Evolutionary conservation across 1,139 yeast species (phyloP), one percentile per base, ranked within the genome.

Genomic region (Geotrichum citri-aurantii): DNA sequence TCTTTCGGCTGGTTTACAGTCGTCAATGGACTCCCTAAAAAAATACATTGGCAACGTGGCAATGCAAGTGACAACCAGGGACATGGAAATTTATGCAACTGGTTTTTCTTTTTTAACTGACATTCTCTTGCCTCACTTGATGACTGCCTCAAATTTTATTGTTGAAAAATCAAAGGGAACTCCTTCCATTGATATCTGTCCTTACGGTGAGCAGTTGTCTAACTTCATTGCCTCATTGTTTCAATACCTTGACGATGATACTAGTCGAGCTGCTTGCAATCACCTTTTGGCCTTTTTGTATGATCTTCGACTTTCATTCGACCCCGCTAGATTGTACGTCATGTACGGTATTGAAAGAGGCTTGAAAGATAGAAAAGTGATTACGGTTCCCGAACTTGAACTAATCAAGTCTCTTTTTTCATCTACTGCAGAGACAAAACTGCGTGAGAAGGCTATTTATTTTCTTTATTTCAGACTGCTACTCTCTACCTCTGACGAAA

Each of bases 1-100:
- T 23, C 75, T 91, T 3, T 80, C 91, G 1, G 85, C 92, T 4
- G 97, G 96, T 0, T 79, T 90, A 63, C 80, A 77, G 57, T 91
- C 95, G 0, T 80, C 91, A 0, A 84, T 86, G 83, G 96, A 90
- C 59, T 81, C 92, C 7, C 91, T 91, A 0, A 77, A 95, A 59
- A 84, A 81, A 64, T 84, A 83, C 65, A 76, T 89, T 1, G 73
- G 86, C 62, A 77, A 79, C 7, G 70, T 88, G 53, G 74, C 89
- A 51, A 76, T 88, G 51, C 75, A 81, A 2, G 75, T 88, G 55
- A 80, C 83, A 2, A 65, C 73, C 7, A 70, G 77, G 17, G 78
- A 80, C 62, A 73, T 86, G 57, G 64, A 63, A 4, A 72, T 80
- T 51, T 79, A 86, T 68, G 46, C 74, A 79, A 40, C 53, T 49